phyloP scores from a whole-genome alignment of 83 land plant species.

The Picea mariana region DNA sequence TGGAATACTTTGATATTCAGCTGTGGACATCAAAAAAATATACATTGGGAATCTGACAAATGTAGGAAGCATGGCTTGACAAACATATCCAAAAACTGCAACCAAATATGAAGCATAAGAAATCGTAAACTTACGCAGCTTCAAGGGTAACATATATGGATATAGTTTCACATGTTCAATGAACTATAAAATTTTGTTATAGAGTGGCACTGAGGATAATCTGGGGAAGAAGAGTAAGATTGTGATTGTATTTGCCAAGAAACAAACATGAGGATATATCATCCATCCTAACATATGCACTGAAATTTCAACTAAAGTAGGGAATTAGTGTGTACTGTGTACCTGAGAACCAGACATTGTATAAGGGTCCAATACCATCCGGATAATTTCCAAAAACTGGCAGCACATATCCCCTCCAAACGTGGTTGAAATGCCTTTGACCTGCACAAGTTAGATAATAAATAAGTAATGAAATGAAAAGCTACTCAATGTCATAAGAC shows the following conservation, averaged over 20 bases:
- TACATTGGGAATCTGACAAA: not conserved
- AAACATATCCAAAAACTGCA: not conserved
- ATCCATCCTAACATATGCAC: no score
- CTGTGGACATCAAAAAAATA: no score
- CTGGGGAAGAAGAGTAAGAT: not conserved
- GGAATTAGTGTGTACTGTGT: constrained; percentile 21
- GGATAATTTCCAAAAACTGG: constrained; percentile 91
- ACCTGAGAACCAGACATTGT: constrained; percentile 66
- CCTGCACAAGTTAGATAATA: constrained; percentile 43
- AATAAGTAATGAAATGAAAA: not conserved
- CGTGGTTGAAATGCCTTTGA: constrained; percentile 78
- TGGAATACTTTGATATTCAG: no score
- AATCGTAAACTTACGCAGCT: no score
- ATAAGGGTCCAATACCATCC: constrained; percentile 82
- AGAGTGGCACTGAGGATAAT: not conserved
- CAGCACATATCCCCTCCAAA: constrained; percentile 85
- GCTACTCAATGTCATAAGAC: not conserved
- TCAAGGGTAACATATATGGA: no score
- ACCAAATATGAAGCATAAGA: not conserved
- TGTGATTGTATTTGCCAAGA: no score
- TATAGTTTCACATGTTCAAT: no score
- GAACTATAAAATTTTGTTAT: not conserved
- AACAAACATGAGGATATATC: no score
- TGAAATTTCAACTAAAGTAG: not conserved
- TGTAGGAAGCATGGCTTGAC: not conserved